Percentiles rank a stretch among this genome's conserved stretches.
Conservation (phyloP, 441 rosid species). For the Croton setiger region DNA sequence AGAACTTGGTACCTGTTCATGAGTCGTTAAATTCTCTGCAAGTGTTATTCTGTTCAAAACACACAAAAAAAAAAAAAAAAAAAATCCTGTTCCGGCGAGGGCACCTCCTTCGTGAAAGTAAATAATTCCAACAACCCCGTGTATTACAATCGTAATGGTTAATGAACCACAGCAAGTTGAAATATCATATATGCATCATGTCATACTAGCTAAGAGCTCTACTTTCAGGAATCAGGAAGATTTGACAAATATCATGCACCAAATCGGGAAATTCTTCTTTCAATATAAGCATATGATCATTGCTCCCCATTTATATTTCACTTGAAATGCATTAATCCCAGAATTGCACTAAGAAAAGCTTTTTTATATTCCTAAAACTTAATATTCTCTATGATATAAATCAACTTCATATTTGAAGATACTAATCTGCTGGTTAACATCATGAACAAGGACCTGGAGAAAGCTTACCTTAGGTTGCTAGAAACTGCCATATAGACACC, state of each 20-base stretch:
- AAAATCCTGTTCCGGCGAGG: background rate
- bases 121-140: background rate
- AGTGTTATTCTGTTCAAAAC: no score
- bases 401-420: background rate
- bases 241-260: background rate
- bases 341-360: background rate
- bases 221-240: background rate
- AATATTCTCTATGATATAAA: background rate
- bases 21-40: background rate
- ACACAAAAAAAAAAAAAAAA: no score
- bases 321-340: background rate
- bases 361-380: background rate
- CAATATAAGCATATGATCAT: background rate
- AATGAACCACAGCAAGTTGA: background rate
- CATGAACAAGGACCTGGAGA: background rate
- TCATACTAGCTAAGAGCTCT: background rate
- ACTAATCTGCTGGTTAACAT: background rate
- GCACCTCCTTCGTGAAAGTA: background rate
- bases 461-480: conserved; percentile 76
- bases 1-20: conserved; percentile 57
- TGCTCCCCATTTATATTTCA: background rate
- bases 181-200: background rate
- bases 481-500: conserved; percentile 92
- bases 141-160: background rate
- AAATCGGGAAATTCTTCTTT: background rate